Evolutionary conservation across 257 asterid species (phyloP).

Genomic region (Solanum clarkiae): DNA sequence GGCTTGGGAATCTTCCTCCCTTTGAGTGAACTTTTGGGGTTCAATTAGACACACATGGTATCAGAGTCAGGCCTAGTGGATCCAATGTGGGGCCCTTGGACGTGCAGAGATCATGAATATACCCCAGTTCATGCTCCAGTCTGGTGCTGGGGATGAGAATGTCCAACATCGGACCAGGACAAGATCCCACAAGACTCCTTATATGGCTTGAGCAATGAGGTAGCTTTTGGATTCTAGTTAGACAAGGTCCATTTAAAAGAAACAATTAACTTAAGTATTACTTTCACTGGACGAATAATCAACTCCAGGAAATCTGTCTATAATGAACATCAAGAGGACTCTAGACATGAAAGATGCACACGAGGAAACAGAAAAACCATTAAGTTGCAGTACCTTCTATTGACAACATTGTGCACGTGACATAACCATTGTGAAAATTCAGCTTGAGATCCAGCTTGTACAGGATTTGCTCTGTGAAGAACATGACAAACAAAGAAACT

Average conservation of each 20-base stretch:
- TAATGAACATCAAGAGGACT: background rate
- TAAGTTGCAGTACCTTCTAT: slow-evolving; percentile 52
- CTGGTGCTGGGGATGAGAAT: background rate
- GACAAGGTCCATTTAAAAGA: background rate
- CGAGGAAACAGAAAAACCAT: background rate
- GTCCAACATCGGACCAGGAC: background rate
- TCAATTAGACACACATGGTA: background rate
- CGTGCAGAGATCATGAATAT: background rate
- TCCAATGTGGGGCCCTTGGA: background rate
- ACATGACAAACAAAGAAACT: background rate
- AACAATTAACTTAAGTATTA: background rate
- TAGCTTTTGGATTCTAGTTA: background rate
- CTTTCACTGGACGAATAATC: background rate
- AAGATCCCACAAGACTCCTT: background rate
- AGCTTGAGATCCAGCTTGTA: slow-evolving; percentile 66
- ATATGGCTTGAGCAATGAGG: background rate
- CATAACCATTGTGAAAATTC: slow-evolving; percentile 88
- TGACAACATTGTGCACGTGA: slow-evolving; percentile 78
- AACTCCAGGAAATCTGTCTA: background rate
- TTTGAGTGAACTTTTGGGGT: background rate
- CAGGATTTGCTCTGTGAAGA: slow-evolving; percentile 59
- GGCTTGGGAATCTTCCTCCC: background rate
- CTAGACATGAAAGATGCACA: background rate
- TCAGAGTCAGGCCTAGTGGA: background rate
- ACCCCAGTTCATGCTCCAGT: background rate